Evolutionary conservation across 2,329 filamentous ascomycete species (phyloP), one percentile per base, ranked within the genome.

Genomic region (Penicillium sp.): DNA sequence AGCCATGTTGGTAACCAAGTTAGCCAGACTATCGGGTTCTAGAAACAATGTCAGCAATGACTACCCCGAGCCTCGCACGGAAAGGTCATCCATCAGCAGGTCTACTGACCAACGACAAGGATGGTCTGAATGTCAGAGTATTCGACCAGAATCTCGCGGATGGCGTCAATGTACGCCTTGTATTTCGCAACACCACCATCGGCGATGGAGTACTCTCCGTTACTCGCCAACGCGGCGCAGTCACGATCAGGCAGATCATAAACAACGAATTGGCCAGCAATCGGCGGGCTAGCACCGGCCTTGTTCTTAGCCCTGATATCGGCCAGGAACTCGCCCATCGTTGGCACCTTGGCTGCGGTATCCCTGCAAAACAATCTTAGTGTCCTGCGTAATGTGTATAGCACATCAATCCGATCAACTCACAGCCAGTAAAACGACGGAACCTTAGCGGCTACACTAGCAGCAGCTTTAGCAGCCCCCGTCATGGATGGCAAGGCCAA

Each of bases 181-280:
- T 79, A 79, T 29, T 75, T 72, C 33, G 68, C 71, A 29, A 72
- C 66, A 19, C 76, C 70, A 44, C 76, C 65, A 49, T 82, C 66
- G 51, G 75, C 78, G 50, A 82, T 77, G 19, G 72, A 68, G 40
- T 80, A 75, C 64, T 83, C 80, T 52, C 81, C 80, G 60, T 83
- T 83, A 54, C 80, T 83, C 13, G 80, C 80, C 57, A 78, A 70
- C 43, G 81, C 81, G 13, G 80, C 76, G 60, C 81, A 83, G 62
- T 83, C 81, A 62, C 80, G 77, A 57, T 82, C 79, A 39, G 81
- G 81, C 12, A 83, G 68, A 62, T 83, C 77, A 64, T 83, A 83
- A 47, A 83, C 77, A 48, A 84, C 80, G 46, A 83, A 77, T 2
- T 71, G 72, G 17, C 72, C 74, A 17, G 74, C 71, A 49, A 75